Evolutionary conservation across 257 asterid species (phyloP).

Genomic region (Ophiorrhiza pumila): DNA sequence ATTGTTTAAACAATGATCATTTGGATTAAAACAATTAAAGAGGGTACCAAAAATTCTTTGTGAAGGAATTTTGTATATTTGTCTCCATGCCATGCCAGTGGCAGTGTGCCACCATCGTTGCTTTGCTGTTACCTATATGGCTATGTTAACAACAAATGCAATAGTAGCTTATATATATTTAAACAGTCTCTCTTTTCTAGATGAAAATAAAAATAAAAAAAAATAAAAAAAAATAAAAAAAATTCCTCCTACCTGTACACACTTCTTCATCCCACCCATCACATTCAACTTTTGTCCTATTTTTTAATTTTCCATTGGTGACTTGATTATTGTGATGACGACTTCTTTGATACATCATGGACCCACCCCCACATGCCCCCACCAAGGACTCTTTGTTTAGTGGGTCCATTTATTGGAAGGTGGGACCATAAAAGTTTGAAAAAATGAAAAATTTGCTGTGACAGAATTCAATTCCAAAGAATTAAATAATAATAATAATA

Average conservation of each 20-base stretch:
- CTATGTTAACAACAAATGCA: constrained; percentile 12
- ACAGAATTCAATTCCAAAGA: no score
- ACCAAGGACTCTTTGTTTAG: constrained; percentile 2
- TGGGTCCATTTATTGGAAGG: background rate
- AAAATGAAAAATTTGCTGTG: no score
- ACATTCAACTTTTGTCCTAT: background rate
- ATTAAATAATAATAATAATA: no score
- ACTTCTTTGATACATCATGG: constrained; percentile 21
- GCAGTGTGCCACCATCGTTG: constrained; percentile 11
- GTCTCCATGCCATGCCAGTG: no score
- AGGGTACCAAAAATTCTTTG: background rate
- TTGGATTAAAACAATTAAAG: background rate
- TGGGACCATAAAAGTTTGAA: constrained; percentile 13
- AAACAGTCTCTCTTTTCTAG: background rate
- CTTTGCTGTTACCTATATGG: constrained; percentile 25
- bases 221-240: background rate
- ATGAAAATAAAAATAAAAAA: no score
- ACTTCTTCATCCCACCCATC: constrained; percentile 10
- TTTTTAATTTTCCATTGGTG: constrained; percentile 8
- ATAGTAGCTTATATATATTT: no score
- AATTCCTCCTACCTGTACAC: background rate
- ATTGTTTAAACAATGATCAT: background rate
- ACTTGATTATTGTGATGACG: constrained; percentile 28
- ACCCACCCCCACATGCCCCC: constrained; percentile 43
- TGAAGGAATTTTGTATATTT: background rate